Evolutionary conservation across 2,329 filamentous ascomycete genomes (phyloP).

Genomic region (Colletotrichum eleusines): DNA sequence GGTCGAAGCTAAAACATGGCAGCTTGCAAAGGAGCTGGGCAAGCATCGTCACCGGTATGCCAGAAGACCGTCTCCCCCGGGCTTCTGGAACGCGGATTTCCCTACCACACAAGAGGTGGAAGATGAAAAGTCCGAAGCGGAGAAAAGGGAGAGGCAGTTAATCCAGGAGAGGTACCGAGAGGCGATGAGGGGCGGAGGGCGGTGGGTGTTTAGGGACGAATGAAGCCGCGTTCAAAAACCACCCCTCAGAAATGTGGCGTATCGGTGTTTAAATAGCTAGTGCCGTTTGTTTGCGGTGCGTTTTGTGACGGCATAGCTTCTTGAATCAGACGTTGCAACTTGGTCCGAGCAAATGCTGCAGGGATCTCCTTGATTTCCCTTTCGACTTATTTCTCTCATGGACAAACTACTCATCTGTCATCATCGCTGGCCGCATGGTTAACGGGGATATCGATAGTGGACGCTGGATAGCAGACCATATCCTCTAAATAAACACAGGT

Average conservation of each 20-base stretch:
- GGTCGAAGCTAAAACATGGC: constrained; percentile 79
- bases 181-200: constrained; percentile 80
- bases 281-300: background rate
- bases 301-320: background rate
- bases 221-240: constrained; percentile 48
- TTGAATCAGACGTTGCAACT: no score
- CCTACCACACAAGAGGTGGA: constrained; percentile 86
- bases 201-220: constrained; percentile 88
- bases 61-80: constrained; percentile 80
- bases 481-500: background rate
- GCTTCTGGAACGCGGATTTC: constrained; percentile 93
- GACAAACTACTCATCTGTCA: background rate
- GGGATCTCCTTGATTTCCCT: no score
- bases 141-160: constrained; percentile 70
- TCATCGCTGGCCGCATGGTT: background rate
- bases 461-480: background rate
- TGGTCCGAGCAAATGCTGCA: no score
- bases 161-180: constrained; percentile 83
- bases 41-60: constrained; percentile 82
- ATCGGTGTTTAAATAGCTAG: background rate
- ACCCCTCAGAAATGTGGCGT: background rate
- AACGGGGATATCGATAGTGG: background rate
- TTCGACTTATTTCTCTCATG: background rate
- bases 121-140: constrained; percentile 73
- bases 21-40: constrained; percentile 80